Conservation (phyloP, 306 rosid genomes). For the Lathyrus sativus region DNA sequence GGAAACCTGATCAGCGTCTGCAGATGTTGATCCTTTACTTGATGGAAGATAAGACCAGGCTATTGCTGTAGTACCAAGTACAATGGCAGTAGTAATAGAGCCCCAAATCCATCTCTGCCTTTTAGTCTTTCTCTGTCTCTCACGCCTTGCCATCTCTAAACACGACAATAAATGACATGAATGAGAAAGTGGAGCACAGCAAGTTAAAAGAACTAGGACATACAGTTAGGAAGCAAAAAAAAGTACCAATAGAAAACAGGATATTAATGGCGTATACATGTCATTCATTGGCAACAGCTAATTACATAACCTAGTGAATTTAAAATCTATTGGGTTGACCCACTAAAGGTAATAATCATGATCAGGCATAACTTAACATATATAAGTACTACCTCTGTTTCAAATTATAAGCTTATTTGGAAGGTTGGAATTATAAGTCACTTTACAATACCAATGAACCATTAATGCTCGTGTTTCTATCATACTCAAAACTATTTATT, state of each 20-base stretch:
- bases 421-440: no score
- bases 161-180: slow-evolving; percentile 28
- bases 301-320: slow-evolving; percentile 6
- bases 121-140: slow-evolving; percentile 65
- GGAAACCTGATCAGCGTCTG: slow-evolving; percentile 40
- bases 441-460: no score
- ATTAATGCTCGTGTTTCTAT: no score
- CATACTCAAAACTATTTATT: no score
- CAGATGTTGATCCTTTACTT: slow-evolving; percentile 50
- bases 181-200: slow-evolving; percentile 21
- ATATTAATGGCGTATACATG: not conserved
- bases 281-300: slow-evolving; percentile 3
- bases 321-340: not conserved
- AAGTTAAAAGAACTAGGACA: slow-evolving; percentile 18
- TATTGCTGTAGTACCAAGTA: slow-evolving; percentile 69
- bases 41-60: slow-evolving; percentile 76
- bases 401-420: no score
- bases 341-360: not conserved
- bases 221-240: slow-evolving; percentile 22
- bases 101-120: slow-evolving; percentile 96
- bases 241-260: slow-evolving; percentile 5
- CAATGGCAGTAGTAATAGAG: slow-evolving; percentile 63
- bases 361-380: slow-evolving; percentile 1
- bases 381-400: not conserved
- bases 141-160: slow-evolving; percentile 77